Percentiles rank a stretch among this genome's conserved stretches.
Evolutionary conservation across 164 flowering plant genomes (phyloP).

Genomic region (Annona cherimola): DNA sequence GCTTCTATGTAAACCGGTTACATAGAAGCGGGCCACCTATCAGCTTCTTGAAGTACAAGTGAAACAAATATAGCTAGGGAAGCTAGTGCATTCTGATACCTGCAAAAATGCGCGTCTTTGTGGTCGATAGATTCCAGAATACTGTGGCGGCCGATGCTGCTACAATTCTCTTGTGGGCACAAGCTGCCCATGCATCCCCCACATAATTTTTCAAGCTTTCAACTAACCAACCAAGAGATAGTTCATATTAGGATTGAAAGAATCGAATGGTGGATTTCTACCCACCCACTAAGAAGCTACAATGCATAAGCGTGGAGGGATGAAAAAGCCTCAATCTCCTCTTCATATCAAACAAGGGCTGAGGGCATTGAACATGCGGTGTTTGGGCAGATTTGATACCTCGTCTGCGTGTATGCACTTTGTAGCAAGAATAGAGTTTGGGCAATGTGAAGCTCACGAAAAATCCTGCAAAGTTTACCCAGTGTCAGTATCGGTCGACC

Average conservation of each 20-base stretch:
- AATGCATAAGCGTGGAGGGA: not conserved
- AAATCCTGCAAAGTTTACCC: slow-evolving; percentile 49
- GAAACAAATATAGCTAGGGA: not conserved
- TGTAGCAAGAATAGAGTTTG: slow-evolving; percentile 60
- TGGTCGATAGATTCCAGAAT: slow-evolving; percentile 38
- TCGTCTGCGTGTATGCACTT: slow-evolving; percentile 44
- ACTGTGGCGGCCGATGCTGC: slow-evolving; percentile 31
- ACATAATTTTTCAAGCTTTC: slow-evolving; percentile 33
- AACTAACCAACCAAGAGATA: slow-evolving; percentile 32
- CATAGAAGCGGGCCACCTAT: not conserved
- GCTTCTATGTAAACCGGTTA: too few species aligned
- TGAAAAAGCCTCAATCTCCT: not conserved
- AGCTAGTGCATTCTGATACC: slow-evolving; percentile 20
- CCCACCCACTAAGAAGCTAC: not conserved
- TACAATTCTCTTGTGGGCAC: slow-evolving; percentile 37
- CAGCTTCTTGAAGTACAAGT: not conserved
- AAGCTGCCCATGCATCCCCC: slow-evolving; percentile 38
- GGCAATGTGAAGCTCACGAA: slow-evolving; percentile 72
- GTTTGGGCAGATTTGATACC: slow-evolving; percentile 32
- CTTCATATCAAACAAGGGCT: not conserved
- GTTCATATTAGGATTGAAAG: slow-evolving; percentile 4
- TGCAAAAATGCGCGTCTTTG: slow-evolving; percentile 33
- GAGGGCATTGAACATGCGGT: not conserved
- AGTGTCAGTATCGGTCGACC: not conserved
- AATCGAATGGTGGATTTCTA: not conserved